Evolutionary conservation across 1,284 basidiomycete genomes (phyloP).

Genomic region (Puccinia coronata): DNA sequence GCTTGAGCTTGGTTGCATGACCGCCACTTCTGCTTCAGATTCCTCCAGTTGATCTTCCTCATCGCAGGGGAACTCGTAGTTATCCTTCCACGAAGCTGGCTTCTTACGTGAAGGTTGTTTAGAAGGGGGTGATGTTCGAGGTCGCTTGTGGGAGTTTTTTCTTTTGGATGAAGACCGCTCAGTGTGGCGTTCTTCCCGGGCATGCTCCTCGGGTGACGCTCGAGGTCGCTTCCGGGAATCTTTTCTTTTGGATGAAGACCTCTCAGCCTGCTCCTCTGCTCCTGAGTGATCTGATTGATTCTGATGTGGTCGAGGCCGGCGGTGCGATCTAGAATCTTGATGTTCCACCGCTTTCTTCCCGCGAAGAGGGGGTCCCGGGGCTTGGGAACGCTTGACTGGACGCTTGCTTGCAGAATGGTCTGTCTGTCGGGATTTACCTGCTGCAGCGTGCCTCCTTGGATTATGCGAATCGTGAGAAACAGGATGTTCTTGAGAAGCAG

Average conservation of each 20-base stretch:
- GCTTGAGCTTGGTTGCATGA: background rate
- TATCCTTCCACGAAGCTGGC: background rate
- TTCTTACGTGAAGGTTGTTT: background rate
- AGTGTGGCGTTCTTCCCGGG: background rate
- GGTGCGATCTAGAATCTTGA: background rate
- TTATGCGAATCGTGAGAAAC: background rate
- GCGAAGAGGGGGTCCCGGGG: background rate
- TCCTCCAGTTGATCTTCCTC: background rate
- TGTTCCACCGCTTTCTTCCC: background rate
- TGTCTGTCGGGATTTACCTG: background rate
- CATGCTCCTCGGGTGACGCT: background rate
- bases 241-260: background rate
- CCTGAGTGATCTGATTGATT: background rate
- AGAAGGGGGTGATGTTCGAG: background rate
- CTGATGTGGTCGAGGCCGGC: background rate
- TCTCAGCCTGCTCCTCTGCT: background rate
- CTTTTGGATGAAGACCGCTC: background rate
- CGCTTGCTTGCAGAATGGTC: background rate
- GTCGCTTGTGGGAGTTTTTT: background rate
- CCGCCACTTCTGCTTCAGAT: background rate
- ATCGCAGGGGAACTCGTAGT: background rate
- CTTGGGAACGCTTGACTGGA: background rate
- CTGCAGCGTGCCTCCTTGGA: background rate
- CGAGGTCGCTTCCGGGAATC: background rate
- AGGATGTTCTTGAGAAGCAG: background rate